Evolutionary conservation across 1,284 basidiomycete genomes (phyloP), one percentile per base, ranked within the genome.

Genomic region (Sparassis latifolia): DNA sequence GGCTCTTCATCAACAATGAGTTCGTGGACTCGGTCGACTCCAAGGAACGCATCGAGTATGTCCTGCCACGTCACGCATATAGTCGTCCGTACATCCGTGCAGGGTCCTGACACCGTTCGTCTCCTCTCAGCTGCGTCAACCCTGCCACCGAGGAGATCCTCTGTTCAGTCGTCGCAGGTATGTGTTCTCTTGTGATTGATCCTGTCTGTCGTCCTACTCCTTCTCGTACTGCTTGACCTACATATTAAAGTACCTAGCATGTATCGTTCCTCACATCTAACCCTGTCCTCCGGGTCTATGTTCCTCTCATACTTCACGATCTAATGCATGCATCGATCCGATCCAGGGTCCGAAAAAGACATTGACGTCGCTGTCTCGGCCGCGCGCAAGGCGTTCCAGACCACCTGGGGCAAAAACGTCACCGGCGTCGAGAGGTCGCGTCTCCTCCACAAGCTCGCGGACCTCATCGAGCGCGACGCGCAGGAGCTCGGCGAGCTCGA

Each of bases 1-100:
- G 91, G 33, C 78, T 96, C 41, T 96, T 95, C 75, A 96, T 97
- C 69, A 85, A 92, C 75, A 92, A 92, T 67, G 75, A 90, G 63
- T 94, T 91, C 58, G 86, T 92, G 32, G 65, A 77, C 10, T 87
- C 83, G 7, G 73, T 75, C 29, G 82, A 86, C 58, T 81, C 79
- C 33, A 64, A 71, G 28, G 82, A 85, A 50, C 66, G 70, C 46
- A 78, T 86, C 61, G 63, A 77, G 86, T 86, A 56, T 58, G 75
- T 71, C 50, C 40, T 10, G 38, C 10, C 12, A 35, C 33, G 33
- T 28, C 33, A 35, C 9, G 5, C 45, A 42, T 35, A 31, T 38
- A 29, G 20, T 40, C 35, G 39, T 29, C n/a, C 20, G 40, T 30
- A 28, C 12, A n/a, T 2, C 29, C 31, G 30, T 42, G 44, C 44